phyloP scores from a whole-genome alignment of 1,284 basidiomycete genomes.

The Malassezia furfur region DNA sequence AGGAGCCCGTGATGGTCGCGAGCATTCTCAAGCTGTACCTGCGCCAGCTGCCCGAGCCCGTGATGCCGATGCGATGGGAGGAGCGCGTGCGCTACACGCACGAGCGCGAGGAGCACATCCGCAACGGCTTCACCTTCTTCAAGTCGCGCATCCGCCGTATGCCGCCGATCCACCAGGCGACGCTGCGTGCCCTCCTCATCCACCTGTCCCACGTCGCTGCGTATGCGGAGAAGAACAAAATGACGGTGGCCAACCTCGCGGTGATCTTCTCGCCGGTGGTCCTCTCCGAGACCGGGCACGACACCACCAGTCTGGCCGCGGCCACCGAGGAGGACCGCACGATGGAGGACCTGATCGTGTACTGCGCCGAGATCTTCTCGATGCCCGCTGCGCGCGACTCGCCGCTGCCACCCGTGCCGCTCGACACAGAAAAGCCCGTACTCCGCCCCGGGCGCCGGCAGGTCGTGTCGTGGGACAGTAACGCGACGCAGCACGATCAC shows the following conservation, averaged over 20 bases:
- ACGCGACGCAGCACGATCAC: background rate
- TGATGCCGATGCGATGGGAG: conserved; percentile 73
- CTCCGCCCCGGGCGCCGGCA: background rate
- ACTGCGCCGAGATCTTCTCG: conserved; percentile 31
- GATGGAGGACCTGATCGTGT: conserved; percentile 40
- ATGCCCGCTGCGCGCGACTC: background rate
- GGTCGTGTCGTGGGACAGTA: conserved; percentile 1
- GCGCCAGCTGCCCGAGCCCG: conserved; percentile 79
- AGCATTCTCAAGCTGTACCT: conserved; percentile 86
- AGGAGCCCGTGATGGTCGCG: conserved; percentile 81
- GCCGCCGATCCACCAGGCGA: conserved; percentile 77
- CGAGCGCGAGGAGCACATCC: conserved; percentile 57
- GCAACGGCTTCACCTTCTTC: conserved; percentile 35
- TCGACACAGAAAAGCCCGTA: background rate
- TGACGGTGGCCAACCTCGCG: conserved; percentile 63
- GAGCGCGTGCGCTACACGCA: conserved; percentile 58
- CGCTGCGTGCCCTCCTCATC: conserved; percentile 73
- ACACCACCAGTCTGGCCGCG: conserved; percentile 34
- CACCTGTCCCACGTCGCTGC: conserved; percentile 71
- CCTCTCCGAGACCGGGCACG: conserved; percentile 35
- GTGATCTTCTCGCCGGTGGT: conserved; percentile 46
- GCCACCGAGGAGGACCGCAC: conserved; percentile 44
- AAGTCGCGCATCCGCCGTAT: conserved; percentile 41
- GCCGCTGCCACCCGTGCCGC: conserved; percentile 2
- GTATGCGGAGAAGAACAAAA: conserved; percentile 71